A percentile compares a stretch with the other conserved stretches of the same genome.
phyloP scores from a whole-genome alignment of 2,329 filamentous ascomycete genomes.

The Trematosphaeria pertusa region DNA sequence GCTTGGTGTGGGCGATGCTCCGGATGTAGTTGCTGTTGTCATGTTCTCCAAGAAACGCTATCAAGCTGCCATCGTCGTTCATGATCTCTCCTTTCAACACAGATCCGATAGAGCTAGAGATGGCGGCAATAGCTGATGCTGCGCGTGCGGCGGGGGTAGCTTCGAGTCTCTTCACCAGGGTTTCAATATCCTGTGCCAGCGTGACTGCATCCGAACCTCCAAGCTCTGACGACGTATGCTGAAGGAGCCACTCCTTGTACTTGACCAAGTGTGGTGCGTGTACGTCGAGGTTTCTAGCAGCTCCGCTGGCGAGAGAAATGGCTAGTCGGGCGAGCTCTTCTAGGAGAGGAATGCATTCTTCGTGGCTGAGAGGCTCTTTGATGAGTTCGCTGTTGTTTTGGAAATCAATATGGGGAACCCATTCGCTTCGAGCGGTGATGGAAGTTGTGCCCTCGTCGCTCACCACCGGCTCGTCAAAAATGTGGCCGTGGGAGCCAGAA shows the following conservation, averaged over 20 bases:
- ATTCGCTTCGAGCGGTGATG: constrained; percentile 1
- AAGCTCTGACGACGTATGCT: background rate
- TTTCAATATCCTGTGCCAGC: background rate
- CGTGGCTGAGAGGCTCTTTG: background rate
- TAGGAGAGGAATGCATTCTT: background rate
- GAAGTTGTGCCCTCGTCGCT: background rate
- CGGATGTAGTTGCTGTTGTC: background rate
- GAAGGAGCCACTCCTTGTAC: constrained; percentile 1
- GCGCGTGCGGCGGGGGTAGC: background rate
- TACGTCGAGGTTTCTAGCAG: background rate
- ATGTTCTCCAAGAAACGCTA: background rate
- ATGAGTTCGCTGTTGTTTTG: background rate
- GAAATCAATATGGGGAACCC: constrained; percentile 4
- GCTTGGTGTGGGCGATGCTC: too few species aligned
- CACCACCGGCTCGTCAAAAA: background rate
- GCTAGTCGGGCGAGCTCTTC: constrained; percentile 3
- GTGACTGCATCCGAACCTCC: too few species aligned
- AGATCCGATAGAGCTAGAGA: background rate
- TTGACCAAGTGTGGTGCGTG: background rate
- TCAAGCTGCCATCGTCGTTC: background rate
- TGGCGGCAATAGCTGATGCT: background rate
- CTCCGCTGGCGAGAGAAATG: background rate
- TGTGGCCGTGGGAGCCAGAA: background rate
- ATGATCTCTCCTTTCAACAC: background rate
- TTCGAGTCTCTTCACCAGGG: background rate